phyloP scores from a whole-genome alignment of 441 rosid species.

The Populus hybrid region DNA sequence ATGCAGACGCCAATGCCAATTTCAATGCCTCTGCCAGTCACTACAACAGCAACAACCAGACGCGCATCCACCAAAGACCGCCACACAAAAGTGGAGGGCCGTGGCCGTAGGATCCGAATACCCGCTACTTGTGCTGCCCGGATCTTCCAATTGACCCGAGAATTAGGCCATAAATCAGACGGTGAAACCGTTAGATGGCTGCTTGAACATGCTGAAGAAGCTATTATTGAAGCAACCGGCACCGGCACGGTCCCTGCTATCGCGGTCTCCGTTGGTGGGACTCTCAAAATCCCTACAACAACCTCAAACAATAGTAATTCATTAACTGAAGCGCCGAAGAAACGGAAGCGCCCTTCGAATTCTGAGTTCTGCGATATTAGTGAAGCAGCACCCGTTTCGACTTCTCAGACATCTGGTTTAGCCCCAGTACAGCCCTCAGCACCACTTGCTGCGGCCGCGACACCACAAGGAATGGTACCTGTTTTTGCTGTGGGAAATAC shows the following conservation, averaged over 20 bases:
- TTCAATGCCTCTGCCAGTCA: constrained; percentile 12
- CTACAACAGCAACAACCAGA: constrained; percentile 4
- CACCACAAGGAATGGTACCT: constrained; percentile 37
- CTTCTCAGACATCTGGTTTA: constrained; percentile 31
- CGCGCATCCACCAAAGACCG: constrained; percentile 57
- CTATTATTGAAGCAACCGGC: constrained; percentile 55
- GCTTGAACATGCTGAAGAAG: constrained; percentile 51
- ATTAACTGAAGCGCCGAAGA: constrained; percentile 9
- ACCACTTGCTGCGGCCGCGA: neutral
- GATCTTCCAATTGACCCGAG: constrained; percentile 59
- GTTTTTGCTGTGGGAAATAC: constrained; percentile 36
- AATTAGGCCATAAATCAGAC: constrained; percentile 65
- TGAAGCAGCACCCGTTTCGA: constrained; percentile 17
- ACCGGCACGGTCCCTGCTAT: constrained; percentile 52
- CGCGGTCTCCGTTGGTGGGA: constrained; percentile 42
- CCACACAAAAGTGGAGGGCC: constrained; percentile 65
- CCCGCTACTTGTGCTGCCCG: constrained; percentile 64
- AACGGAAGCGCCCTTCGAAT: constrained; percentile 33
- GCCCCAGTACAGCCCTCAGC: constrained; percentile 18
- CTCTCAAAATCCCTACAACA: constrained; percentile 43
- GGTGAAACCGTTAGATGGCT: constrained; percentile 75
- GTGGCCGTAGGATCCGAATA: constrained; percentile 66
- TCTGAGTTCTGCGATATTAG: constrained; percentile 30
- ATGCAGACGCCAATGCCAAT: constrained; percentile 24
- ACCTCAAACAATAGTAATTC: neutral